Evolutionary conservation across 345 rosid genomes (phyloP).

Genomic region (Eucalyptus marginata): DNA sequence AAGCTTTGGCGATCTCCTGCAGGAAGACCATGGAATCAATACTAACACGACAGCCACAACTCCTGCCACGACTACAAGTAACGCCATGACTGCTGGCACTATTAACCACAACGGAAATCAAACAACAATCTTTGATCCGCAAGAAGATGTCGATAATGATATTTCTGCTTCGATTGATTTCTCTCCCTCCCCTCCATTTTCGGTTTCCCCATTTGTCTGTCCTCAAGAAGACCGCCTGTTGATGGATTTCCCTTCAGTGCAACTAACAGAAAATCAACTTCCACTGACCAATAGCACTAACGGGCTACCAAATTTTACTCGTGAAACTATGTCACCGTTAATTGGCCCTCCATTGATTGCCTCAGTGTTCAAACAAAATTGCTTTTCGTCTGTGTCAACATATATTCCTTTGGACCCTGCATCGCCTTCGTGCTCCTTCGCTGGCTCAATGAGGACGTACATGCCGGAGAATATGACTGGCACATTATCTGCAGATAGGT

Average conservation of each 20-base stretch:
- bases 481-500: constrained; percentile 29
- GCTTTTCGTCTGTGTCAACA: constrained; percentile 64
- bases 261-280: constrained; percentile 21
- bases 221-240: constrained; percentile 25
- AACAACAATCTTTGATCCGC: constrained; percentile 43
- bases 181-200: constrained; percentile 49
- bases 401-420: constrained; percentile 46
- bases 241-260: constrained; percentile 41
- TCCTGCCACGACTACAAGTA: background rate
- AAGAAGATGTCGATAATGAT: constrained; percentile 60
- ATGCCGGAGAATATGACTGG: constrained; percentile 24
- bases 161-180: constrained; percentile 79
- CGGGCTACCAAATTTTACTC: constrained; percentile 9
- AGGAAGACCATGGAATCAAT: constrained; percentile 8
- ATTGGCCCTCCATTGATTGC: constrained; percentile 20
- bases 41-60: constrained; percentile 6
- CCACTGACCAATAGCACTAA: background rate
- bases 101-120: constrained; percentile 16
- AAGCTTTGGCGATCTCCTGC: constrained; percentile 1
- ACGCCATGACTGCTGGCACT: background rate
- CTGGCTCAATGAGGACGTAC: constrained; percentile 26
- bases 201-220: constrained; percentile 27
- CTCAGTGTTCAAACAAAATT: constrained; percentile 52
- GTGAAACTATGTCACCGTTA: constrained; percentile 12
- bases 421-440: constrained; percentile 41